Base-by-base conservation (phyloP, 176 grass and related monocot species). In the Cenchrus fungigraminus region DNA sequence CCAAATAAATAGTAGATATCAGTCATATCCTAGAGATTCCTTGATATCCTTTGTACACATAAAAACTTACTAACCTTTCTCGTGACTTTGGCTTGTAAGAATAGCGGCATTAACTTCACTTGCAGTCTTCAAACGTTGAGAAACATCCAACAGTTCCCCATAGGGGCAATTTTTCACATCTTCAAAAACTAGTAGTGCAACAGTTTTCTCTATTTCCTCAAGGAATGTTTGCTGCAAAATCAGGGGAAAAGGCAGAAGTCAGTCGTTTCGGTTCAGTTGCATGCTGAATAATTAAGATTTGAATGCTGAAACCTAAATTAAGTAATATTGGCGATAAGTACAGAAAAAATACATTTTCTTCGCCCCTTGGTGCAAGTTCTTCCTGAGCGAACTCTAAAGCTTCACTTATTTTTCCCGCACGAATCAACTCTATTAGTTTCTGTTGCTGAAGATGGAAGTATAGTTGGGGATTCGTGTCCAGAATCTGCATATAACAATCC, bases 401-500 rank as follows among this genome's bases (percentile, higher is more conserved):
- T 86, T 98, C 89, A 86, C 90, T 92, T 89, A 95, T 94, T 74
- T 95, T 98, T 5, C 93, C 91, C 76, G 16, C 40, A 70, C 96
- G 93, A 87, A 98, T 98, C 85, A 98, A 95, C 82, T 98, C 96
- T 83, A 98, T 98, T 87, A 98, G 67, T 73, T 93, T 95, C 61
- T 98, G 96, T 73, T 98, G 96, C 60, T 98, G 96, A 69, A 98
- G 87, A 93, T 98, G 96, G 76, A 98, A 98, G 85, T 98, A 94
- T 63, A 98, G 76, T 83, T 95, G 89, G 71, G 96, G 96, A 91
- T 98, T 98, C 42, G 89, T 94, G 85, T 98, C 93, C 74, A 98
- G 87, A 85, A 98, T 98, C 96, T 98, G 89, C 78, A 85, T 17
- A 20, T 79, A 10, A 65, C 68, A 57, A 84, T 72, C 75, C 51